Evolutionary conservation across 179 eudicot genomes (phyloP), one percentile per base, ranked within the genome.

Genomic region (Beta macrorhiza): DNA sequence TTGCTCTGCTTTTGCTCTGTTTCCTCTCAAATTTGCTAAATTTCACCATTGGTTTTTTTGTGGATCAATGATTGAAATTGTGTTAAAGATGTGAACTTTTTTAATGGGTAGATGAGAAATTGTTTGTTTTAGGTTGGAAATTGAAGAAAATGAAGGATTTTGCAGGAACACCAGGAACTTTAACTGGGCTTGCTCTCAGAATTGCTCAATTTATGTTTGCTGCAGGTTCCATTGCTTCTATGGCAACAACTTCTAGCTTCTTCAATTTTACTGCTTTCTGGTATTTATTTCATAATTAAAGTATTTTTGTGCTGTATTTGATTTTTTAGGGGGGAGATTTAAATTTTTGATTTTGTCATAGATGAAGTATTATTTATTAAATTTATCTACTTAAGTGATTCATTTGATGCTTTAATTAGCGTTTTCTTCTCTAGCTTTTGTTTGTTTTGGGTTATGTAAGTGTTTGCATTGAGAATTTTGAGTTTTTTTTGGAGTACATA

Each of bases 121-220:
- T 76, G 64, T 16, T 67, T 53, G 71, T 25, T 9, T 75, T 55
- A 7, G 14, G n/a, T 67, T 53, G 22, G 10, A 3, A 47, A 61
- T 13, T 9, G 25, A 72, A 52, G 16, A 44, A 20, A 84, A 93
- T 93, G 95, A 93, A 89, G 88, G 87, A 90, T 82, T 90, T 93
- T 84, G 86, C 91, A 47, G 97, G 97, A 65, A 84, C 90, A 58
- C 97, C 97, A 22, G 97, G 97, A 8, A 92, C 95, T 53, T 3
- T 84, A 62, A 88, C 91, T 67, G 92, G 90, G 58, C 84, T 93
- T 42, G 19, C 80, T 73, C 84, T 93, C 6, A 86, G 97, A 83
- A 76, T 89, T 79, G 82, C 83, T 47, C 97, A 93, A 75, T 87
- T 85, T 29, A 74, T 87, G 69, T 92, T 93, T 87, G 97, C 97